These are phyloP conservation scores for Clarireedia homoeocarpa DNA, from an alignment of 2,329 filamentous ascomycete genomes.

Conservation along the genomic window DNA sequence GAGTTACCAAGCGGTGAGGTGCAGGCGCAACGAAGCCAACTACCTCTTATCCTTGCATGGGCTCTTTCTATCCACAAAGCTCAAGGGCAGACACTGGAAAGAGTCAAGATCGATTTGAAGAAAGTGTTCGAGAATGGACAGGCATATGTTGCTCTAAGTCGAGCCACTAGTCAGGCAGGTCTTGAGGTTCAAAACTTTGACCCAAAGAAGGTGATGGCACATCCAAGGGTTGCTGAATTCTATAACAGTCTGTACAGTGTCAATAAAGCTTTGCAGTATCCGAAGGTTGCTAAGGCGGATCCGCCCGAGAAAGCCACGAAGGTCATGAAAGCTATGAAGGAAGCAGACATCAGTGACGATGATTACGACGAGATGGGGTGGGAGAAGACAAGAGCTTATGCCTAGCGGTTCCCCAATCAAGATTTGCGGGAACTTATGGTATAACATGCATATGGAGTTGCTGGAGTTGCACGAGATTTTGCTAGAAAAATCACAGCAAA, in stretches of 20 bases:
- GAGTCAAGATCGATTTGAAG: conserved; percentile 89
- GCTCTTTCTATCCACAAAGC: conserved; percentile 97
- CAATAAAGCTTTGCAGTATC: conserved; percentile 39
- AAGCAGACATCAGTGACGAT: neutral
- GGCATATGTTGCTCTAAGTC: conserved; percentile 91
- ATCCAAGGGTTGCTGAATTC: conserved; percentile 76
- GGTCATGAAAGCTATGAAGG: neutral
- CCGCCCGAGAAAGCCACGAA: conserved; percentile 1
- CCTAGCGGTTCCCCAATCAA: neutral
- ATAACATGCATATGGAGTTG: neutral
- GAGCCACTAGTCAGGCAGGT: conserved; percentile 80
- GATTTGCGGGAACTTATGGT: neutral
- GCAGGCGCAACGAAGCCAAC: conserved; percentile 74
- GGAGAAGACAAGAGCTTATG: neutral
- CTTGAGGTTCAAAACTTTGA: conserved; percentile 86
- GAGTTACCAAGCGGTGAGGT: conserved; percentile 94
- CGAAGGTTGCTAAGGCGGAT: conserved; percentile 21
- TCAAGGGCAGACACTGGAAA: conserved; percentile 80
- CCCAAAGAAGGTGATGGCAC: conserved; percentile 86
- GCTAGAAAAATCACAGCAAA: neutral
- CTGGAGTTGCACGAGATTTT: neutral
- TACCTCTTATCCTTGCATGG: conserved; percentile 92
- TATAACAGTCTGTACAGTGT: conserved; percentile 76
- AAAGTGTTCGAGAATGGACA: conserved; percentile 95
- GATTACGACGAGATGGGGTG: neutral